phyloP scores from a whole-genome alignment of 2,329 filamentous ascomycete species.

The Trichoderma arundinaceum region DNA sequence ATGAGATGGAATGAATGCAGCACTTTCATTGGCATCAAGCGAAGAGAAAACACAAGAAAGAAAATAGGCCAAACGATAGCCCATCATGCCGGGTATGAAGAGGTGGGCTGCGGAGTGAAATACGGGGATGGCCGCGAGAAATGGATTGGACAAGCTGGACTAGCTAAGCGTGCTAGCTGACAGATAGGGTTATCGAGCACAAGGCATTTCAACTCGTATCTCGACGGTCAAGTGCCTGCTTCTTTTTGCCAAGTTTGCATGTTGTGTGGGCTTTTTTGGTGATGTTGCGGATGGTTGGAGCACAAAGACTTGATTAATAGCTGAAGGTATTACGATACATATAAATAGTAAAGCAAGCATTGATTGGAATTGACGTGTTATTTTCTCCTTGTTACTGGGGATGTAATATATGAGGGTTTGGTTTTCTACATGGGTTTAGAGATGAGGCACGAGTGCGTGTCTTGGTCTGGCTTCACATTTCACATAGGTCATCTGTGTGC shows the following conservation, averaged over 20 bases:
- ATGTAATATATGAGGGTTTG: too few relatives aligned
- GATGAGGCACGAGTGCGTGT: too few relatives aligned
- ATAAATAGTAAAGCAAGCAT: conserved; percentile 25
- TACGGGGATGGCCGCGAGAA: background rate
- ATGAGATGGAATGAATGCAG: conserved; percentile 29
- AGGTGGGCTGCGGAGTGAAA: background rate
- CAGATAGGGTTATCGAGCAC: background rate
- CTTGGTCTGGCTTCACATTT: too few relatives aligned
- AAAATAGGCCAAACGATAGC: background rate
- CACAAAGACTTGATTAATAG: conserved; percentile 13
- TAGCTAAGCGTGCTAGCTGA: background rate
- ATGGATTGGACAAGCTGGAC: background rate
- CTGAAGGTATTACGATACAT: conserved; percentile 14
- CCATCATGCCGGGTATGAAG: background rate
- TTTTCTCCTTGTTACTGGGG: too few relatives aligned
- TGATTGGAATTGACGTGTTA: background rate
- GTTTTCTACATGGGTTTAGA: background rate
- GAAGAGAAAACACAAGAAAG: background rate
- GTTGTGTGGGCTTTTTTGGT: background rate
- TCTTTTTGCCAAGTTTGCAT: background rate
- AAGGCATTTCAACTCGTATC: background rate
- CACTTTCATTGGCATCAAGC: conserved; percentile 20
- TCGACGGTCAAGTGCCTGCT: conserved; percentile 1
- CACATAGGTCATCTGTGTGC: too few relatives aligned
- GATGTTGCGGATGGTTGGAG: conserved; percentile 11